phyloP scores from a whole-genome alignment of 352 stramenopile genomes.

The Globisporangium cylindrosporum region DNA sequence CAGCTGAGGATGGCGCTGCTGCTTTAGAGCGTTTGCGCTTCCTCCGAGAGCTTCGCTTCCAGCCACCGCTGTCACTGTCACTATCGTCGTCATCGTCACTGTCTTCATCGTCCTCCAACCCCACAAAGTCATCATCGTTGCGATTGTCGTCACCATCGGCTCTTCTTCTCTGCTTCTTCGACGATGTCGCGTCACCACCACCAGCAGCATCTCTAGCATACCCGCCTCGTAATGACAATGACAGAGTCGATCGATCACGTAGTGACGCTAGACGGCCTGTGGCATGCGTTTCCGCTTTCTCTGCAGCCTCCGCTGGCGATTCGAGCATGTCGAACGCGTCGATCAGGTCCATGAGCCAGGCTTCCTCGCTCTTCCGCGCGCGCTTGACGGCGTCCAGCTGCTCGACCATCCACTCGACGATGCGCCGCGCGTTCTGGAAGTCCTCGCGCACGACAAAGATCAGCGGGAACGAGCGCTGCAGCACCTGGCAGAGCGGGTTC shows the following conservation, averaged over 20 bases:
- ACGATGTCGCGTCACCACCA: not conserved
- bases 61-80: not conserved
- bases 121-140: slow-evolving; percentile 16
- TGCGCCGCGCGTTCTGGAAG: slow-evolving; percentile 43
- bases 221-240: not conserved
- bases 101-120: slow-evolving; percentile 12
- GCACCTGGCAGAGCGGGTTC: slow-evolving; percentile 53
- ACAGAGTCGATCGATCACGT: not conserved
- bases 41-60: not conserved
- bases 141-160: not conserved
- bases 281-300: not conserved
- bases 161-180: not conserved
- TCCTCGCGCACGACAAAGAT: slow-evolving; percentile 55
- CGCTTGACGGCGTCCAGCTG: slow-evolving; percentile 41
- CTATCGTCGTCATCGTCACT: not conserved
- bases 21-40: not conserved
- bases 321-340: slow-evolving; percentile 39
- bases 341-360: slow-evolving; percentile 55
- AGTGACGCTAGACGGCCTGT: not conserved
- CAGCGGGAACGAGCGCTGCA: slow-evolving; percentile 70
- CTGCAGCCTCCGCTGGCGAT: not conserved
- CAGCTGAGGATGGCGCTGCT: not conserved
- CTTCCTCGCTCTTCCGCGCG: slow-evolving; percentile 37
- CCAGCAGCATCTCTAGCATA: not conserved
- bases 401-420: slow-evolving; percentile 69